These are phyloP conservation scores for Anisodus tanguticus DNA, from an alignment of 257 asterid species.

Conservation along the genomic window DNA sequence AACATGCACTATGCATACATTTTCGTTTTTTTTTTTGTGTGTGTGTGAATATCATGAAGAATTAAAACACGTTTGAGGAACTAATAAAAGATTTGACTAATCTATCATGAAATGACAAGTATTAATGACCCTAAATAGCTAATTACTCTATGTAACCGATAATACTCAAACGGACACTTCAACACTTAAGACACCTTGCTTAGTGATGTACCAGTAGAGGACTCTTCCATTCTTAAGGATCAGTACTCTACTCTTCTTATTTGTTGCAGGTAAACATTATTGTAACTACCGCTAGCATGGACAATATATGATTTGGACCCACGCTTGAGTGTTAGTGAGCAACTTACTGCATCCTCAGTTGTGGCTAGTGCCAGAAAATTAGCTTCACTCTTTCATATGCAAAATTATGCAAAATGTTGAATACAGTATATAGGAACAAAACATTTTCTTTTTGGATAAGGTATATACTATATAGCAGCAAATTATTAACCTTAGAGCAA, in stretches of 20 bases:
- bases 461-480: neutral
- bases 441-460: no score
- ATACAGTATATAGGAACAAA: neutral
- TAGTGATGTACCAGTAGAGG: neutral
- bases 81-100: neutral
- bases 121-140: neutral
- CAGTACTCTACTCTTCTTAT: neutral
- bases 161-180: neutral
- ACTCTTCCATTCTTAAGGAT: neutral
- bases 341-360: no score
- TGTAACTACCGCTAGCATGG: neutral
- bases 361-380: neutral
- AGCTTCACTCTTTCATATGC: neutral
- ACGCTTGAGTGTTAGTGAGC: no score
- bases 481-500: neutral
- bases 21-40: neutral
- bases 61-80: neutral
- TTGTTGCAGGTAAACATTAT: neutral
- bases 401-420: constrained; percentile 2
- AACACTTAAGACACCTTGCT: neutral
- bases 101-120: neutral
- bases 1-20: neutral
- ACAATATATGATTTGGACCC: neutral
- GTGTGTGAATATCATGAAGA: neutral
- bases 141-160: neutral